phyloP scores from a whole-genome alignment of 331 rosid species.

The Quercus tomentella region DNA sequence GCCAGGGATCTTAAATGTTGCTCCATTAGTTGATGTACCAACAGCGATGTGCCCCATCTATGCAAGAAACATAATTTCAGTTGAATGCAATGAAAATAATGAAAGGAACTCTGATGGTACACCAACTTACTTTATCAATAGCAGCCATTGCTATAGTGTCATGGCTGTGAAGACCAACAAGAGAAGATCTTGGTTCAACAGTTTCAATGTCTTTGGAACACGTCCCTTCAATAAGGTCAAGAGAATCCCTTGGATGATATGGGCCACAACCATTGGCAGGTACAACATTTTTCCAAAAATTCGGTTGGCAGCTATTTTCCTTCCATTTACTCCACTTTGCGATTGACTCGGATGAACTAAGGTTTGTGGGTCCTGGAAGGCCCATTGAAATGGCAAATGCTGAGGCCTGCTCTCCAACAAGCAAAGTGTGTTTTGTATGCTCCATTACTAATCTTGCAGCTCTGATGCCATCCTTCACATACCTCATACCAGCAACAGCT shows the following conservation, averaged over 20 bases:
- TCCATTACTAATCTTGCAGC: slow-evolving; percentile 89
- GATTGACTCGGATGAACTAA: slow-evolving; percentile 72
- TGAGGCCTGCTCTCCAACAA: slow-evolving; percentile 89
- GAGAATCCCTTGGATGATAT: slow-evolving; percentile 41
- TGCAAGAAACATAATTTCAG: slow-evolving; percentile 21
- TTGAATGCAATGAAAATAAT: slow-evolving; percentile 5
- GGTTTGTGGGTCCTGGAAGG: slow-evolving; percentile 84
- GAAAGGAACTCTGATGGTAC: neutral
- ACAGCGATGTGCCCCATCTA: slow-evolving; percentile 82
- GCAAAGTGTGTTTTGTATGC: slow-evolving; percentile 73
- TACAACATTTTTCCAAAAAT: slow-evolving; percentile 70
- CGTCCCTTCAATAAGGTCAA: slow-evolving; percentile 21
- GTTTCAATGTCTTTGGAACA: slow-evolving; percentile 37
- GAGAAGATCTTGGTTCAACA: slow-evolving; percentile 33
- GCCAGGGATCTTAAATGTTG: slow-evolving; percentile 94
- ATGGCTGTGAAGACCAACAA: slow-evolving; percentile 61
- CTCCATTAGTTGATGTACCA: slow-evolving; percentile 96
- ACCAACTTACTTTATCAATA: slow-evolving; percentile 63
- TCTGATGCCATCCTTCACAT: slow-evolving; percentile 79
- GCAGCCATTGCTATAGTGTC: slow-evolving; percentile 97
- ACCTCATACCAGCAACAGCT: slow-evolving; percentile 95
- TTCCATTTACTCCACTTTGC: slow-evolving; percentile 82
- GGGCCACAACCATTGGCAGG: slow-evolving; percentile 73
- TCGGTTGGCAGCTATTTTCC: slow-evolving; percentile 72
- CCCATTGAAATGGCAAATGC: slow-evolving; percentile 90